Base-by-base conservation (phyloP, 176 grass and related monocot genomes). In the Triticum timopheevii region DNA sequence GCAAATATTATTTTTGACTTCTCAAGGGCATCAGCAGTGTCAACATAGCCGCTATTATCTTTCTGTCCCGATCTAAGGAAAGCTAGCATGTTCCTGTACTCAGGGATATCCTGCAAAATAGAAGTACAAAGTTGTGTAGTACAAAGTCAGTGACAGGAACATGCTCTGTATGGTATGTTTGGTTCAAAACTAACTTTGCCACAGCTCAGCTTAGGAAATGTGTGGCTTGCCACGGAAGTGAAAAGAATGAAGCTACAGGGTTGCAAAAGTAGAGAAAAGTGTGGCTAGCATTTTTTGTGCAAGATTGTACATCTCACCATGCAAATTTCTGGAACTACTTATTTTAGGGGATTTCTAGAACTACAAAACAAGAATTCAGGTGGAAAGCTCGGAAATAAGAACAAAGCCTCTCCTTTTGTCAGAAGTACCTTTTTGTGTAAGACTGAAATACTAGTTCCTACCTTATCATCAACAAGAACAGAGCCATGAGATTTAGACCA, bases 391-490 rank as follows among this genome's bases (percentile, higher is more conserved):
- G 11, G 7, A 44, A 73, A 47, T 13, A 73, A 28, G 40, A 23
- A 49, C n/a, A 76, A 50, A 28, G 1, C 44, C 72, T 50, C 72
- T 50, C 28, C 24, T 17, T 75, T 50, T 76, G 72, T 52, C 16
- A 15, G 7, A 76, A 76, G 25, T 52, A 27, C 25, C 35, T 34
- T 23, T 23, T 82, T 67, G 80, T 39, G 73, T 13, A 75, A 49
- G 6, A 74, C 10, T 58, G 28, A 10, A 85, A 89, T 69, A 56
- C 54, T 86, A 66, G 19, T 83, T 82, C 64, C 1, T 83, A 94
- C 94, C 91, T 96, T 88, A 70, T 90, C 86, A 83, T 95, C 93
- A 87, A 98, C 59, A 69, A 98, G 75, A n/a, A 91, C 47, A 78
- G 89, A 82, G 78, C 87, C 87, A 33, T 83, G 81, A 42, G 89